Base-by-base conservation (phyloP, 148 eudicot species). In the Rhododendron griersonianum region DNA sequence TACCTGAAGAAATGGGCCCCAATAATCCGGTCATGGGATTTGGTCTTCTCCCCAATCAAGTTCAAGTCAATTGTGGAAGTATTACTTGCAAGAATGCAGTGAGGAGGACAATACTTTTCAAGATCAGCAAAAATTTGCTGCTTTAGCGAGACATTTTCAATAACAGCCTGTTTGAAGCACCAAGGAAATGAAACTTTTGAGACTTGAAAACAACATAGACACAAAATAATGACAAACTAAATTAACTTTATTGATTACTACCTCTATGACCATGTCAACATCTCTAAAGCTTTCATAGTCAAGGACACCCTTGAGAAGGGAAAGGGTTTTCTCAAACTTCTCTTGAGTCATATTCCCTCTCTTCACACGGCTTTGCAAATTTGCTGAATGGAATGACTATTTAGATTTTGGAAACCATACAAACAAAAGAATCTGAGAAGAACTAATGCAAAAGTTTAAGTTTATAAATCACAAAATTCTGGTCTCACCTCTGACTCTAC, bases 261-360 rank as follows among this genome's bases (percentile, higher is more conserved):
- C 99, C 98, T 96, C 99, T 84, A 96, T 96, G 87, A 96, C 99
- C 95, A 96, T 92, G 93, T 96, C 99, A 83, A 94, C 98, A 77
- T 95, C 98, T 90, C 90, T 91, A 78, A 96, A 95, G 89, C 95
- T 91, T 82, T 90, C 93, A 89, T 94, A 96, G 83, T 95, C 95
- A 65, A 96, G 94, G 79, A 80, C 85, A 75, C 99, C 99, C 83
- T 92, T 94, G 81, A 96, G 93, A 85, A 95, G 94, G 69, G 98
- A 93, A 80, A 93, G 84, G 77, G 98, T 93, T 89, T 92, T 96
- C 57, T 89, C 96, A 88, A 92, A 89, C 91, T 93, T 96, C 85
- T 94, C 95, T 85, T 90, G 88, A 53, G 92, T 92, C 96, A 96
- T 93, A 80, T 89, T 92, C 87, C 99, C 99, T 92, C 93, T 96